phyloP scores from a whole-genome alignment of 2,329 filamentous ascomycete species.

The Ophiostoma novo-ulmi region DNA sequence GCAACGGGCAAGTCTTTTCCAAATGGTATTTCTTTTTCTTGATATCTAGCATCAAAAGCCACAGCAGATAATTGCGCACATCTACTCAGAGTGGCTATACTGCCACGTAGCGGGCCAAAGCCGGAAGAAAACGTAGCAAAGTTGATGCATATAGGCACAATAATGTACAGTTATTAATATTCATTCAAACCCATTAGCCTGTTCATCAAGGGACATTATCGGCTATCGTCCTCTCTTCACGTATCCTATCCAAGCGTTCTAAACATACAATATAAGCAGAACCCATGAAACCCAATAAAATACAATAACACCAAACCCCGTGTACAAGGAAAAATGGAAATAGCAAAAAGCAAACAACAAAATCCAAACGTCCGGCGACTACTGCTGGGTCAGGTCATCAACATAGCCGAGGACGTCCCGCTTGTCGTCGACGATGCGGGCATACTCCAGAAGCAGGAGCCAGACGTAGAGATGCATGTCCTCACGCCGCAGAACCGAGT shows the following conservation, averaged over 20 bases:
- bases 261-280: neutral
- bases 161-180: neutral
- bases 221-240: neutral
- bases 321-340: neutral
- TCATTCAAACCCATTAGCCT: slow-evolving; percentile 1
- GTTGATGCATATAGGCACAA: neutral
- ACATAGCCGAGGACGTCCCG: slow-evolving; percentile 43
- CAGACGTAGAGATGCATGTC: slow-evolving; percentile 64
- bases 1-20: too few species aligned
- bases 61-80: neutral
- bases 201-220: neutral
- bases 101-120: neutral
- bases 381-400: slow-evolving; percentile 34
- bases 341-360: neutral
- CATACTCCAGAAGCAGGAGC: slow-evolving; percentile 55
- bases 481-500: slow-evolving; percentile 55
- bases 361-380: neutral
- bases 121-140: neutral
- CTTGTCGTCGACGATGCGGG: slow-evolving; percentile 44
- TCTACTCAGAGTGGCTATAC: neutral
- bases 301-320: neutral
- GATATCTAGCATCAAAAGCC: neutral
- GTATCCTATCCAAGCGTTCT: neutral
- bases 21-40: too few species aligned
- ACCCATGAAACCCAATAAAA: neutral